These are phyloP conservation scores for Hypoxylon sp. DNA, from an alignment of 2,329 filamentous ascomycete species.

Conservation along the genomic window DNA sequence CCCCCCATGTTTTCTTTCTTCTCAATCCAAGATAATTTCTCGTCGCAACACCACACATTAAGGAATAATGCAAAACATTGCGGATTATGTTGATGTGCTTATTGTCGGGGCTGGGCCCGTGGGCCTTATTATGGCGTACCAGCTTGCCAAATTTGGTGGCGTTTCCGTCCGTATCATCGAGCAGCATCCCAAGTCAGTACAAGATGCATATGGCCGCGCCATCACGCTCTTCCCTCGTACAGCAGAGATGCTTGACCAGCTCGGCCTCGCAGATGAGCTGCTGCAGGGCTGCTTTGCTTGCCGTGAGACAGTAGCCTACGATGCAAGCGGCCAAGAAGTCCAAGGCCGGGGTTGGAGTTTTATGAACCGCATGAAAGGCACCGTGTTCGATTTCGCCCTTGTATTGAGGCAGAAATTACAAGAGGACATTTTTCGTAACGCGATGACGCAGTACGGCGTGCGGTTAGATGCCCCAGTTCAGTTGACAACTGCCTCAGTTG, in stretches of 20 bases:
- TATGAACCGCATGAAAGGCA: slow-evolving; percentile 68
- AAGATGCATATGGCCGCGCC: slow-evolving; percentile 68
- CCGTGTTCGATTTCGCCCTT: slow-evolving; percentile 66
- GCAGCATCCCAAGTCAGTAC: slow-evolving; percentile 63
- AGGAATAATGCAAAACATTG: slow-evolving; percentile 34
- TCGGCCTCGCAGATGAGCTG: slow-evolving; percentile 64
- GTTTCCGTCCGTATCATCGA: slow-evolving; percentile 64
- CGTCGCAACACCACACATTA: background rate
- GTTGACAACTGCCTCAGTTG: slow-evolving; percentile 57
- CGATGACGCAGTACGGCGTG: slow-evolving; percentile 54
- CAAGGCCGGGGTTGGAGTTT: slow-evolving; percentile 66
- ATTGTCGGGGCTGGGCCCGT: slow-evolving; percentile 63
- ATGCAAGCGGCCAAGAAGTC: slow-evolving; percentile 60
- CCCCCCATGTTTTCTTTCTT: slow-evolving; percentile 12
- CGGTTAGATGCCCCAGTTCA: slow-evolving; percentile 57
- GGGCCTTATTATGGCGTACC: slow-evolving; percentile 61
- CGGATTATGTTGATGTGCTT: slow-evolving; percentile 53
- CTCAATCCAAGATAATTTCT: background rate
- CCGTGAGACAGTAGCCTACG: slow-evolving; percentile 65
- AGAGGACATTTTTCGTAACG: slow-evolving; percentile 65
- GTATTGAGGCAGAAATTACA: slow-evolving; percentile 70
- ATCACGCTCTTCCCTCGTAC: slow-evolving; percentile 68
- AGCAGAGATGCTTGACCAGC: slow-evolving; percentile 67
- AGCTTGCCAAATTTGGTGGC: slow-evolving; percentile 59
- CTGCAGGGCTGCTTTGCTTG: slow-evolving; percentile 68